Base-by-base conservation (phyloP, 1,284 basidiomycete genomes). In the Tilletia walkeri region DNA sequence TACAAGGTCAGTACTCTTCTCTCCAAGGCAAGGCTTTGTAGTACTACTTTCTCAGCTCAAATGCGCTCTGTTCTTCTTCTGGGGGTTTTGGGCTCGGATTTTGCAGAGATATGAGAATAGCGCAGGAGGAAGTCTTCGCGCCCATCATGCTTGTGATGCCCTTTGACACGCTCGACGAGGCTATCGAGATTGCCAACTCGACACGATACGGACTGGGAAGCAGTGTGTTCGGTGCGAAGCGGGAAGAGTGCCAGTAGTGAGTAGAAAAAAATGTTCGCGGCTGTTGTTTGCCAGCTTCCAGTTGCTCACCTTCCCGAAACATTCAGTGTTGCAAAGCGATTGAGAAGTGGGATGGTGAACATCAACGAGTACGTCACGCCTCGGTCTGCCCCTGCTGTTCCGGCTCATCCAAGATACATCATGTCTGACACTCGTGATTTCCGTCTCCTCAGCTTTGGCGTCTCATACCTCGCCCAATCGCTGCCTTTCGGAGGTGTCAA, bases 261-360 rank as follows among this genome's bases (percentile, higher is more conserved):
- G 50, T 53, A 10, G 50, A 3, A 30, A 30, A 30, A 30, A 7
- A 6, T 3, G 20, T 18, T 24, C 16, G 16, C 2, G 1, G 7
- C 2, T 18, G 16, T 18, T 5, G 50, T 18, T 53, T 1, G 16
- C 12, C 16, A 2, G 16, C 2, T 24, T 18, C 1, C 16, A 7
- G 50, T 12, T 3, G 12, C 50, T 18, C 50, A 6, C 16, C 7
- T 53, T 2, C 41, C 3, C 9, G 41, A 45, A 45, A 1, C 3
- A 9, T 53, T 1, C 7, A 86, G 89, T 68, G 90, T 98, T 12
- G 93, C 94, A 18, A 88, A 89, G 70, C 85, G 86, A 66, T 85
- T 98, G 65, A 88, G 95, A 71, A 94, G 93, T 76, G 95, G 95
- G 50, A 98, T 99, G 95, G 94, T 98, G 9, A 91, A 94, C 48